Evolutionary conservation across 1,284 basidiomycete genomes (phyloP), one percentile per base, ranked within the genome.

Genomic region (Moesziomyces antarcticus): DNA sequence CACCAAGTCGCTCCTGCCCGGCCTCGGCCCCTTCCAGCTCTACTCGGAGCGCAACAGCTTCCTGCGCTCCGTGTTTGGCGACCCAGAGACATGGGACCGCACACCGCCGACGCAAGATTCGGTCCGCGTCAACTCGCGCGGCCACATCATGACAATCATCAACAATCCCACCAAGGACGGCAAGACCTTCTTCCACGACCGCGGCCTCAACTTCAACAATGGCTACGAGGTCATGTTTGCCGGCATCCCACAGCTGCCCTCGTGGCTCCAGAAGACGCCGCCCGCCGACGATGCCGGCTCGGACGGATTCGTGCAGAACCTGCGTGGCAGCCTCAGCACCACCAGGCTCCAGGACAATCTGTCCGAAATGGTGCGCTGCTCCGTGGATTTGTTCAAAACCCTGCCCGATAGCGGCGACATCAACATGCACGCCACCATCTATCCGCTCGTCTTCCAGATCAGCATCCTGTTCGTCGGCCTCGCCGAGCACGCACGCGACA

Each of bases 371-470:
- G 45, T 56, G 13, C 30, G 56, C 7, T 51, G 57, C 21, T 57
- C 67, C 8, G 33, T 68, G 5, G 56, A 64, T 14, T 33, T 66
- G 10, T 50, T 76, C 5, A 10, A 53, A 1, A 44, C 45, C 0
- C 44, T 67, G 8, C 70, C 74, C 4, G 53, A 49, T 14, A 30
- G 13, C 22, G 74, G 70, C 20, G 22, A 48, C 35, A 47, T 76
- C 20, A 60, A 70, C 30, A 30, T 63, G 24, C 71, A 76, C 63
- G 35, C 63, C 27, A 68, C 65, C 14, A 71, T 73, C 44, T 76
- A 73, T 52, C 63, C 70, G 42, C 67, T 76, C n/a, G 53, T 76
- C 24, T 76, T 76, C 50, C 71, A 70, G 50, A 67, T 76, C 57
- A 64, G 59, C 5, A 63, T 73, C 1, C 45, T 70, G 6, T 62